Base-by-base conservation (phyloP, 2,329 filamentous ascomycete species). In the Aspergillus eucalypticola region DNA sequence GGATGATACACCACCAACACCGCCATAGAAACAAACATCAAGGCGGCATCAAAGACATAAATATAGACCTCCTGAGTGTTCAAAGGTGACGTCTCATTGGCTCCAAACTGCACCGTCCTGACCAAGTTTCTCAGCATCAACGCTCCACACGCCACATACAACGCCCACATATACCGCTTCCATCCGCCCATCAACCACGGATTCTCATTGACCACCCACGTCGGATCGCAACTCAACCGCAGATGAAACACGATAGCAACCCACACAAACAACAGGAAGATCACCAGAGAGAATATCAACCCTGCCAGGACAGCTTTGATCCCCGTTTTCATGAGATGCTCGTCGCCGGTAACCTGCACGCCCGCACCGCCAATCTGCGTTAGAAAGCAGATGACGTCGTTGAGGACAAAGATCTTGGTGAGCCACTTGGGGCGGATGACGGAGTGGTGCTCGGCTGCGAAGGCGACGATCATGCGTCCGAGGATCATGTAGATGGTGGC, bases 401-500 rank as follows among this genome's bases (percentile, higher is more conserved):
- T 75, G 8, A 69, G 49, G 17, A 78, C 75, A 42, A 76, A 78
- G 19, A 76, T 61, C 41, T 67, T 72, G 2, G 78, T 81, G 6
- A 80, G 63, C 62, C 72, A 69, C n/a, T 67, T 71, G 0, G 65
- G 58, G 0, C 67, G 68, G 42, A 81, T 76, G 6, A 72, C 56
- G 5, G 76, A 72, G 27, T 72, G 67, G 5, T 69, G 48, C 48
- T 80, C 75, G 2, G 74, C 4, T 75, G 68, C 11, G 74, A 58
- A 3, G 63, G 60, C 32, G 1, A 15, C 11, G 19, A 81, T 76
- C 8, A 80, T 68, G 0, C 78, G 75, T 0, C 74, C 76, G 1
- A 81, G 75, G 15, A 73, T 60, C 75, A 78, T 79, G 65, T 79
- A 73, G 5, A 72, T 55, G 3, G 66, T 71, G 15, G 70, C 71